Evolutionary conservation across 805 yeast species (phyloP).

Genomic region (Metschnikowia henanensis): DNA sequence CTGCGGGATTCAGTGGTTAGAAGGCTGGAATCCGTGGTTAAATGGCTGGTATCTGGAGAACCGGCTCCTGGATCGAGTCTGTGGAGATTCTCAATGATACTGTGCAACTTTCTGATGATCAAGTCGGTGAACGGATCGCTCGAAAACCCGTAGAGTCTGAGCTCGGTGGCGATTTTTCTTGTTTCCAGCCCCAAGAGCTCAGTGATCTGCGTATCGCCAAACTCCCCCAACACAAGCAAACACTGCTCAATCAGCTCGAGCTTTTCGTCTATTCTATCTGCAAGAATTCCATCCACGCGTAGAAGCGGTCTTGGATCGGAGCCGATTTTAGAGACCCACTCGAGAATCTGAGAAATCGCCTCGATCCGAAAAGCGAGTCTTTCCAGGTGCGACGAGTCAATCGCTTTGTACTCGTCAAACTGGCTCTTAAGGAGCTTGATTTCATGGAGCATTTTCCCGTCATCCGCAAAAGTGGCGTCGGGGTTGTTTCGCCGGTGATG

Average conservation of each 20-base stretch:
- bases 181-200: background rate
- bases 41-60: too few relatives aligned
- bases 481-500: background rate
- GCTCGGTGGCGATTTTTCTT: background rate
- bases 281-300: background rate
- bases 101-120: background rate
- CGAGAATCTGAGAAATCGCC: background rate
- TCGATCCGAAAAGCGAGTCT: background rate
- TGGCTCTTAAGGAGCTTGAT: background rate
- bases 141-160: background rate
- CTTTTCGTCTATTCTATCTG: background rate
- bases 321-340: background rate
- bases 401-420: background rate
- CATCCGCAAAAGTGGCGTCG: background rate
- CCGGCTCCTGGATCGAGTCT: too few relatives aligned
- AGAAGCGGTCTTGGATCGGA: background rate
- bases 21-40: too few relatives aligned
- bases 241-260: background rate
- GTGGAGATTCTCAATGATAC: background rate
- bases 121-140: background rate
- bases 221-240: background rate
- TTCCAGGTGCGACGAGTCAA: background rate
- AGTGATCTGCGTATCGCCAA: background rate
- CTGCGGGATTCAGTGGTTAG: background rate
- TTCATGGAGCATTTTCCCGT: background rate